phyloP scores from a whole-genome alignment of 164 flowering plant species.

The Tinospora cordifolia region DNA sequence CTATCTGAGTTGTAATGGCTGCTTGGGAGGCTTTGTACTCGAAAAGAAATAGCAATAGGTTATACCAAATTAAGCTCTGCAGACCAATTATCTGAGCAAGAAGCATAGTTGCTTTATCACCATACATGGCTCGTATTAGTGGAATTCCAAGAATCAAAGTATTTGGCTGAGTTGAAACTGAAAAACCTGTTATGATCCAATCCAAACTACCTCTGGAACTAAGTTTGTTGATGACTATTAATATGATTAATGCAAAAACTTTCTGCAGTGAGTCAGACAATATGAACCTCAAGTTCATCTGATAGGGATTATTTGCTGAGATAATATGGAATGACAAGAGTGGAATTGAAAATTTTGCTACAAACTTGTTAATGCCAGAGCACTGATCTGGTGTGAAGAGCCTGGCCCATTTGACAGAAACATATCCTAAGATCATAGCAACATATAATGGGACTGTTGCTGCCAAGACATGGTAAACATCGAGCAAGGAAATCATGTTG shows the following conservation, averaged over 20 bases:
- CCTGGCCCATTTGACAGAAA: conserved; percentile 61
- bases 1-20: conserved; percentile 19
- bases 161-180: conserved; percentile 68
- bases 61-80: conserved; percentile 74
- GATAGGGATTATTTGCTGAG: conserved; percentile 54
- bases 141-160: conserved; percentile 79
- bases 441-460: conserved; percentile 65
- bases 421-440: conserved; percentile 57
- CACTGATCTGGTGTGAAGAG: conserved; percentile 79
- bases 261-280: conserved; percentile 58
- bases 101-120: conserved; percentile 40
- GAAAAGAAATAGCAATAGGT: conserved; percentile 53
- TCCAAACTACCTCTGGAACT: conserved; percentile 35
- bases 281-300: conserved; percentile 61
- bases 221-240: conserved; percentile 29
- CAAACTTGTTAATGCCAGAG: conserved; percentile 79
- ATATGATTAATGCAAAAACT: conserved; percentile 33
- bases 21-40: conserved; percentile 49
- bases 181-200: conserved; percentile 63
- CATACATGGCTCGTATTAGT: conserved; percentile 66
- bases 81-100: conserved; percentile 64
- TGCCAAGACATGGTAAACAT: conserved; percentile 50
- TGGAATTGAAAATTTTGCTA: conserved; percentile 70
- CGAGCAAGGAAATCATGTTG: conserved; percentile 46
- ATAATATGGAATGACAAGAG: conserved; percentile 55